Evolutionary conservation across 2,329 filamentous ascomycete species (phyloP).

Genomic region (Thelonectria blattea): DNA sequence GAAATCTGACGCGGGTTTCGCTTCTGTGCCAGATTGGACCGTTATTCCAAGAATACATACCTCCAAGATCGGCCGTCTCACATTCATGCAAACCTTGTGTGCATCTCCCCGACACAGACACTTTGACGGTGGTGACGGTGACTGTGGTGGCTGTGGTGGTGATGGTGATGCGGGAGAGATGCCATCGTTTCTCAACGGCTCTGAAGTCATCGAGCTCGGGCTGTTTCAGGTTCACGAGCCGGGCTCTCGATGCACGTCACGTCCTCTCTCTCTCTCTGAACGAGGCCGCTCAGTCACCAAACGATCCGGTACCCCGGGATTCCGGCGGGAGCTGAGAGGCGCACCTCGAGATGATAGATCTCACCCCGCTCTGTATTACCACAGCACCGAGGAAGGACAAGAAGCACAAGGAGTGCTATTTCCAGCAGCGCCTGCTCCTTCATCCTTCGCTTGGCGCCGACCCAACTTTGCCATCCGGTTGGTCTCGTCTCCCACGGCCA

Average conservation of each 20-base stretch:
- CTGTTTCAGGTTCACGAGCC: slow-evolving; percentile 20
- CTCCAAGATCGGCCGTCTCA: slow-evolving; percentile 13
- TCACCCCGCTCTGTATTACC: too few relatives aligned
- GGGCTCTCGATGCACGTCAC: slow-evolving; percentile 5
- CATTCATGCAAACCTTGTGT: slow-evolving; percentile 11
- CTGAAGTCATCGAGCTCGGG: slow-evolving; percentile 12
- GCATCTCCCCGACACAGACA: slow-evolving; percentile 1
- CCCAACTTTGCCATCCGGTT: slow-evolving; percentile 18
- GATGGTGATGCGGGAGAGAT: slow-evolving; percentile 4
- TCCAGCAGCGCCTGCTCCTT: slow-evolving; percentile 4
- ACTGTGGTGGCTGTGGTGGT: slow-evolving; percentile 9
- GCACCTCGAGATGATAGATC: too few relatives aligned
- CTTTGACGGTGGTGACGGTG: slow-evolving; percentile 18
- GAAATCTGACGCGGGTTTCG: slow-evolving; percentile 31
- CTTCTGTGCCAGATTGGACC: slow-evolving; percentile 25
- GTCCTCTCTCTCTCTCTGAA: background rate
- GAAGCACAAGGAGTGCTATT: background rate
- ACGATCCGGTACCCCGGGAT: background rate
- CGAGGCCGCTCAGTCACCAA: too few relatives aligned
- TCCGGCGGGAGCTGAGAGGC: background rate
- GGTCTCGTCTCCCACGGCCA: slow-evolving; percentile 17
- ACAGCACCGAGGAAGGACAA: background rate
- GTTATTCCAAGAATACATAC: background rate
- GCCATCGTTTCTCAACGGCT: slow-evolving; percentile 18
- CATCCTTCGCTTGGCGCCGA: slow-evolving; percentile 21